A percentile compares a stretch with the other conserved stretches of the same genome.
These are phyloP conservation scores for Narthecium ossifragum DNA, from an alignment of 106 monocot species.

Conservation along the genomic window DNA sequence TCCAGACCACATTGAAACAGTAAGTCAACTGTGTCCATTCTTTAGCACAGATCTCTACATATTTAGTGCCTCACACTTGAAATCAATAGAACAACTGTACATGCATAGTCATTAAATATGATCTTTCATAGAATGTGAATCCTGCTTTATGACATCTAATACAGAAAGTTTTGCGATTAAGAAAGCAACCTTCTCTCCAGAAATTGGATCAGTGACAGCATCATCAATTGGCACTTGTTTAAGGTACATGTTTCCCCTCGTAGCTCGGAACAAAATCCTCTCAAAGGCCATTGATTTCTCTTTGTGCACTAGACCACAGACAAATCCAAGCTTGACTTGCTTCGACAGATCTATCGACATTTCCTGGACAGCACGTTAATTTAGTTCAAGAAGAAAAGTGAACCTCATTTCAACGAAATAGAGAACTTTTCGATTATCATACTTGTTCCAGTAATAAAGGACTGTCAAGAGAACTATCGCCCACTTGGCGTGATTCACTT, in stretches of 20 bases:
- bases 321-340: slow-evolving; percentile 93
- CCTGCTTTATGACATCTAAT: not conserved
- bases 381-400: not conserved
- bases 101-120: too few relatives aligned
- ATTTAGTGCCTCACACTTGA: too few relatives aligned
- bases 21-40: too few relatives aligned
- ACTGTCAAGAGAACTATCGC: slow-evolving; percentile 61
- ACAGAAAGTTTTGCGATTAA: not conserved
- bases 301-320: slow-evolving; percentile 93
- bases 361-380: slow-evolving; percentile 26
- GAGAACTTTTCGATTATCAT: not conserved
- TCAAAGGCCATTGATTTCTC: slow-evolving; percentile 94
- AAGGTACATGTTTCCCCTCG: slow-evolving; percentile 88
- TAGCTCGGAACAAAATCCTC: slow-evolving; percentile 94
- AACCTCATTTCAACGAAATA: too few relatives aligned
- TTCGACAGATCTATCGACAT: slow-evolving; percentile 78
- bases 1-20: too few relatives aligned
- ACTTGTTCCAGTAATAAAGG: slow-evolving; percentile 82
- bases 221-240: slow-evolving; percentile 75
- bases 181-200: slow-evolving; percentile 75
- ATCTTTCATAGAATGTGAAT: not conserved
- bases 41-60: too few relatives aligned
- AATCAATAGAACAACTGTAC: too few relatives aligned
- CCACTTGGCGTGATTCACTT: slow-evolving; percentile 43
- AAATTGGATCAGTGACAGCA: slow-evolving; percentile 81